Conservation (phyloP, 2,329 filamentous ascomycete genomes). For the Fusarium sp. region DNA sequence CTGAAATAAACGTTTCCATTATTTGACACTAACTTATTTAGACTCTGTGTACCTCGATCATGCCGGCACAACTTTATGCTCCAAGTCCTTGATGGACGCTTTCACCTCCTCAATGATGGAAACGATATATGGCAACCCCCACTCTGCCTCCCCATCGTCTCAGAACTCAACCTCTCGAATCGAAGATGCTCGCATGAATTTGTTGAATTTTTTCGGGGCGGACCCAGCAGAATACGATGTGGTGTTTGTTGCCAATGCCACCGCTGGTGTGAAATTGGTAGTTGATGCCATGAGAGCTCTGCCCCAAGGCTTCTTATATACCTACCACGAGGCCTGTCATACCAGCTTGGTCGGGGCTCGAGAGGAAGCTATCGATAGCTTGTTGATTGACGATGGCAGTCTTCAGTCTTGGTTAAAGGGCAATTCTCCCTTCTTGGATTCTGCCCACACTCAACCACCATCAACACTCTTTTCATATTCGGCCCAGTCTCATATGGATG, state of each 20-base stretch:
- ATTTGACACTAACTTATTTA: conserved; percentile 48
- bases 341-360: conserved; percentile 86
- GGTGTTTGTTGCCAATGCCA: conserved; percentile 91
- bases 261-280: conserved; percentile 87
- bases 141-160: conserved; percentile 83
- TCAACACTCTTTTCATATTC: conserved; percentile 76
- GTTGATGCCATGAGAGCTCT: conserved; percentile 76
- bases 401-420: conserved; percentile 70
- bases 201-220: conserved; percentile 80
- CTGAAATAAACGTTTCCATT: neutral
- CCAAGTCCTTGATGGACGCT: conserved; percentile 79
- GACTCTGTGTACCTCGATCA: conserved; percentile 87
- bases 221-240: conserved; percentile 84
- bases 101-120: conserved; percentile 81
- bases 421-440: conserved; percentile 41
- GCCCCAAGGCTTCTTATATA: conserved; percentile 77
- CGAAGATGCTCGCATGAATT: conserved; percentile 74
- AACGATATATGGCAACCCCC: conserved; percentile 87
- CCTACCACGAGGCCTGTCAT: conserved; percentile 83
- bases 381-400: conserved; percentile 71
- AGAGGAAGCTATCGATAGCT: conserved; percentile 69
- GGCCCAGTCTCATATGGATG: conserved; percentile 93
- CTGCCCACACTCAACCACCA: conserved; percentile 32
- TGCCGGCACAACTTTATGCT: conserved; percentile 86
- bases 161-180: conserved; percentile 77